Evolutionary conservation across 2,329 filamentous ascomycete genomes (phyloP).

Genomic region (Trichoderma sp.): DNA sequence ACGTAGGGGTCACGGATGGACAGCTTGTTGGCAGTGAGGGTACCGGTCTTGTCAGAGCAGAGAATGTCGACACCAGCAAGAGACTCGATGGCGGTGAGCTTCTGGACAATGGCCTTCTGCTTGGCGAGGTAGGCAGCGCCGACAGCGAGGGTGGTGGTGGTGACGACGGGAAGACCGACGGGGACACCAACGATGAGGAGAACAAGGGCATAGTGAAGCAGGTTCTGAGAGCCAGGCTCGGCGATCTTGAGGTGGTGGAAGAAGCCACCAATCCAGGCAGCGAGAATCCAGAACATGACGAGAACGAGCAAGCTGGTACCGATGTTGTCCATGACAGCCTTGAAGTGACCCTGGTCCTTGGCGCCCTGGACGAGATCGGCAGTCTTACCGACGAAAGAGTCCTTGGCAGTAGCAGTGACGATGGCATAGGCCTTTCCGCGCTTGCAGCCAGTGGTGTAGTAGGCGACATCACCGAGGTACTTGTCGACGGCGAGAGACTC

Average conservation of each 20-base stretch:
- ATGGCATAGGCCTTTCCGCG: constrained; percentile 83
- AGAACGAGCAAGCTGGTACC: constrained; percentile 75
- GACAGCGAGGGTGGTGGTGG: constrained; percentile 93
- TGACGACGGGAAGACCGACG: constrained; percentile 88
- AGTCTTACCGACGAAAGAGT: constrained; percentile 85
- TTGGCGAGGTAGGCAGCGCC: constrained; percentile 87
- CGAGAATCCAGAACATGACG: constrained; percentile 74
- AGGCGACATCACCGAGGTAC: constrained; percentile 76
- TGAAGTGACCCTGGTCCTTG: constrained; percentile 78
- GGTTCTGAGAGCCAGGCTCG: constrained; percentile 38
- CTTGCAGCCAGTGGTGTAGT: constrained; percentile 84
- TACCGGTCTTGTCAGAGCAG: constrained; percentile 93
- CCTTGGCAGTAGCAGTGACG: constrained; percentile 80
- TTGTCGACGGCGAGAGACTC: constrained; percentile 92
- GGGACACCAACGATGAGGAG: constrained; percentile 91
- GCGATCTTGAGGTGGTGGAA: constrained; percentile 83
- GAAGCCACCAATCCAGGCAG: constrained; percentile 85
- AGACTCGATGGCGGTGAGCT: constrained; percentile 88
- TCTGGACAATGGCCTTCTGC: constrained; percentile 91
- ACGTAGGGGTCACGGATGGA: constrained; percentile 82
- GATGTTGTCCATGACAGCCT: constrained; percentile 84
- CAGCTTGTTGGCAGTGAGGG: constrained; percentile 90
- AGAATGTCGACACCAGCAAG: constrained; percentile 90
- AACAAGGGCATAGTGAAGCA: constrained; percentile 80
- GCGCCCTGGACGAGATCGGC: constrained; percentile 79